Conservation (phyloP, 106 monocot genomes). For the Dioscorea dumetorum region DNA sequence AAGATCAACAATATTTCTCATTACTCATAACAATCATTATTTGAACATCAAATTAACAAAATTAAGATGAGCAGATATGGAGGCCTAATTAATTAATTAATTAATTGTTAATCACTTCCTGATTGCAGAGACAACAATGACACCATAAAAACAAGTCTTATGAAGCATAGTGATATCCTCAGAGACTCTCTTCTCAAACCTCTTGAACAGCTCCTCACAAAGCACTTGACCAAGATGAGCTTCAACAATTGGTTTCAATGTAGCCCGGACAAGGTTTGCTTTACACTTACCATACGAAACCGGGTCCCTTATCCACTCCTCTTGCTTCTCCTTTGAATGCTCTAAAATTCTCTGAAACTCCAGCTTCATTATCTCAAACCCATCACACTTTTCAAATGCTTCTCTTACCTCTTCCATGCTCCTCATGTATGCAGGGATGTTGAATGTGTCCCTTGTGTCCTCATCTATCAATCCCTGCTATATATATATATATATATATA, state of each 20-base stretch:
- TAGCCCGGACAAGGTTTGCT: slow-evolving; percentile 35
- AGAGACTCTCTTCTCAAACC: slow-evolving; percentile 29
- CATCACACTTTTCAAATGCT: slow-evolving; percentile 32
- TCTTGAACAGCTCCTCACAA: slow-evolving; percentile 39
- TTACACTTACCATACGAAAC: slow-evolving; percentile 34
- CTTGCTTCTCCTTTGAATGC: slow-evolving; percentile 45
- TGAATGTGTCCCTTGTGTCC: slow-evolving; percentile 39
- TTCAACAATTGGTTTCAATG: slow-evolving; percentile 34
- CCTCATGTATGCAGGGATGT: slow-evolving; percentile 61
- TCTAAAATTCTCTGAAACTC: slow-evolving; percentile 34
- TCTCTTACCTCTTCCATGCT: slow-evolving; percentile 37
- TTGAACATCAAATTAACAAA: too few species aligned
- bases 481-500: neutral
- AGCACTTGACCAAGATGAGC: slow-evolving; percentile 29
- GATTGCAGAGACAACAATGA: slow-evolving; percentile 38
- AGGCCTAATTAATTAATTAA: too few species aligned
- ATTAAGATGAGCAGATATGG: too few species aligned
- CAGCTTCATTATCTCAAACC: slow-evolving; percentile 32
- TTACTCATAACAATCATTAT: too few species aligned
- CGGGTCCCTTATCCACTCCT: slow-evolving; percentile 39
- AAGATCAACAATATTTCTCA: too few species aligned
- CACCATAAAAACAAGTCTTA: slow-evolving; percentile 48
- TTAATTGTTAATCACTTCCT: slow-evolving; percentile 21
- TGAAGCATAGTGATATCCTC: slow-evolving; percentile 29
- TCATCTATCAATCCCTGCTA: slow-evolving; percentile 44